Percentiles rank a stretch among this genome's conserved stretches.
phyloP scores from a whole-genome alignment of 1,139 yeast genomes.

The Eremothecium cymbalariae region DNA sequence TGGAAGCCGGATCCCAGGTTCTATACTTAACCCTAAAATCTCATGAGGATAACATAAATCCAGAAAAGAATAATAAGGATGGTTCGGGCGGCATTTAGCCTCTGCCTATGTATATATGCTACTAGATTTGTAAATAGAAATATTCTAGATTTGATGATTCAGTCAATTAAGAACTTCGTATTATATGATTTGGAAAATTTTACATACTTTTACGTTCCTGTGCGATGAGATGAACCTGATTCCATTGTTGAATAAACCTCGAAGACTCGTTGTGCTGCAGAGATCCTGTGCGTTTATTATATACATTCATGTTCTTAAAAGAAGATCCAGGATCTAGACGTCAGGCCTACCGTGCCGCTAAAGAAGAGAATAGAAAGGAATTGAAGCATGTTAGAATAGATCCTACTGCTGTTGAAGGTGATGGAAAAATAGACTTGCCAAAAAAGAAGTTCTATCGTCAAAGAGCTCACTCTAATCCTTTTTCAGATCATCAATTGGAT shows the following conservation, averaged over 20 bases:
- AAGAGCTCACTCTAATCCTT: conserved; percentile 96
- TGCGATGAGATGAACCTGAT: too few species aligned
- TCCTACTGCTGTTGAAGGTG: conserved; percentile 16
- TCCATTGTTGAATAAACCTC: too few species aligned
- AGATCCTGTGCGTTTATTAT: too few species aligned
- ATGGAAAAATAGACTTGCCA: conserved; percentile 45
- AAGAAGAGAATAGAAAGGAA: conserved; percentile 34
- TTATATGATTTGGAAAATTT: background rate
- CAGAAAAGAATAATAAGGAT: background rate
- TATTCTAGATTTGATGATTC: too few species aligned
- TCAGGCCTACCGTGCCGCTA: conserved; percentile 28
- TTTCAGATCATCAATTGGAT: conserved; percentile 86
- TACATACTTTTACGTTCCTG: too few species aligned
- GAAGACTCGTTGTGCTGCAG: too few species aligned
- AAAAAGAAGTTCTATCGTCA: conserved; percentile 88
- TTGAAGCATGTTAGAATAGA: conserved; percentile 34
- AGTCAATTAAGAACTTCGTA: too few species aligned
- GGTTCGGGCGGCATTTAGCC: too few species aligned
- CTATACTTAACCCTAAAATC: conserved; percentile 69
- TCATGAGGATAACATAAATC: conserved; percentile 29
- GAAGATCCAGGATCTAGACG: conserved; percentile 22
- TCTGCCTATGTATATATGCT: too few species aligned
- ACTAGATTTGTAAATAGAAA: too few species aligned
- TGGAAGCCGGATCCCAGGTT: conserved; percentile 57
- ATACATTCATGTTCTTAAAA: too few species aligned